Evolutionary conservation across 805 yeast species (phyloP).

Genomic region (Hanseniaspora hatyaiensis): DNA sequence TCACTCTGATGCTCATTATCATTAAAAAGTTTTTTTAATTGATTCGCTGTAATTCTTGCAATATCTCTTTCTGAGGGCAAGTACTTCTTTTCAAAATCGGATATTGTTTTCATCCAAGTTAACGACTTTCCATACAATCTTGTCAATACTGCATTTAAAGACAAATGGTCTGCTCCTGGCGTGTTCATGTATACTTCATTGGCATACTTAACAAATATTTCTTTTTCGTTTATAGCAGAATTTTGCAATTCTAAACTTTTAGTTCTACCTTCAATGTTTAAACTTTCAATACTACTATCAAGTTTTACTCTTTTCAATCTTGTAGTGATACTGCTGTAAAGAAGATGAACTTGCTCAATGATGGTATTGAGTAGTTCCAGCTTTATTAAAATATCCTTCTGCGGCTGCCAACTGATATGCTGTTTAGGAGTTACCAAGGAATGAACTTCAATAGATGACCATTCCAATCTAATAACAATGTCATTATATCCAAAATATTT

Average conservation of each 20-base stretch:
- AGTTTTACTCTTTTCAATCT: constrained; percentile 65
- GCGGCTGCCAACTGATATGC: constrained; percentile 59
- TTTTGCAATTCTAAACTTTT: constrained; percentile 48
- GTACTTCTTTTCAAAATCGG: constrained; percentile 62
- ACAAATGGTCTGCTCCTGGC: constrained; percentile 52
- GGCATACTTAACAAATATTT: constrained; percentile 35
- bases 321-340: constrained; percentile 61
- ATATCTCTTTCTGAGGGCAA: constrained; percentile 90
- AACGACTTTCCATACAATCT: constrained; percentile 71
- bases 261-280: constrained; percentile 54
- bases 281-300: constrained; percentile 54
- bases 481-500: constrained; percentile 77
- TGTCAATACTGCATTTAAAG: constrained; percentile 57
- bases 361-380: constrained; percentile 48
- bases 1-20: constrained; percentile 29
- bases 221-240: constrained; percentile 42
- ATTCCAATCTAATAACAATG: constrained; percentile 66
- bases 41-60: constrained; percentile 78
- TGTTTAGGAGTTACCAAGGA: constrained; percentile 70
- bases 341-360: constrained; percentile 39
- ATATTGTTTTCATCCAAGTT: constrained; percentile 75
- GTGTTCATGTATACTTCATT: constrained; percentile 44
- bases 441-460: constrained; percentile 59
- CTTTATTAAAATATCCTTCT: constrained; percentile 56
- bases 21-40: constrained; percentile 60